phyloP scores from a whole-genome alignment of 495 filamentous ascomycete species.

The Talaromyces proteolyticus region DNA sequence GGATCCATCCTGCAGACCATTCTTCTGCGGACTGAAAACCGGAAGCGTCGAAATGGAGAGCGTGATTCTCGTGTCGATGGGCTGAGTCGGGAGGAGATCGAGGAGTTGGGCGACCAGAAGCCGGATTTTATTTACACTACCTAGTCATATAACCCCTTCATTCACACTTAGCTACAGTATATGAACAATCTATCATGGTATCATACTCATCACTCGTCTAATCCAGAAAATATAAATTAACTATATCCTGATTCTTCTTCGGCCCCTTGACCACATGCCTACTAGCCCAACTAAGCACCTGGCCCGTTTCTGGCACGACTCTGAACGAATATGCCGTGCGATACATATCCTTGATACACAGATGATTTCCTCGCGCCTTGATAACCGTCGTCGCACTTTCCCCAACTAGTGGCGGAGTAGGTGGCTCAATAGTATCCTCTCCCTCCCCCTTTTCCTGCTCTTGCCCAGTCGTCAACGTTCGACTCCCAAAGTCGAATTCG shows the following conservation, averaged over 20 bases:
- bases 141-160: slow-evolving; percentile 16
- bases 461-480: too few species aligned
- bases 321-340: slow-evolving; percentile 41
- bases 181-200: background rate
- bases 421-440: background rate
- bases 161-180: background rate
- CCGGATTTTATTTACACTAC: slow-evolving; percentile 78
- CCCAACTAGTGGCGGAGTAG: background rate
- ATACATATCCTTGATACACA: slow-evolving; percentile 46
- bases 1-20: slow-evolving; percentile 60
- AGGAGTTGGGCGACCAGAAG: slow-evolving; percentile 56
- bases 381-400: slow-evolving; percentile 19
- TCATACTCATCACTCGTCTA: background rate
- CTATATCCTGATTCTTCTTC: slow-evolving; percentile 43
- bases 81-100: slow-evolving; percentile 23
- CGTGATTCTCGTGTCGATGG: slow-evolving; percentile 59
- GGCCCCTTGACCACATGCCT: slow-evolving; percentile 41
- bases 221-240: slow-evolving; percentile 19
- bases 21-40: slow-evolving; percentile 43
- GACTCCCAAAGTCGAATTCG: slow-evolving; percentile 29
- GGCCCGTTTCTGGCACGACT: slow-evolving; percentile 24
- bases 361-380: slow-evolving; percentile 33
- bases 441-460: background rate
- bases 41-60: slow-evolving; percentile 48
- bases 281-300: slow-evolving; percentile 40